phyloP scores from a whole-genome alignment of 2,329 filamentous ascomycete genomes.

The Tolypocladium tropicale region DNA sequence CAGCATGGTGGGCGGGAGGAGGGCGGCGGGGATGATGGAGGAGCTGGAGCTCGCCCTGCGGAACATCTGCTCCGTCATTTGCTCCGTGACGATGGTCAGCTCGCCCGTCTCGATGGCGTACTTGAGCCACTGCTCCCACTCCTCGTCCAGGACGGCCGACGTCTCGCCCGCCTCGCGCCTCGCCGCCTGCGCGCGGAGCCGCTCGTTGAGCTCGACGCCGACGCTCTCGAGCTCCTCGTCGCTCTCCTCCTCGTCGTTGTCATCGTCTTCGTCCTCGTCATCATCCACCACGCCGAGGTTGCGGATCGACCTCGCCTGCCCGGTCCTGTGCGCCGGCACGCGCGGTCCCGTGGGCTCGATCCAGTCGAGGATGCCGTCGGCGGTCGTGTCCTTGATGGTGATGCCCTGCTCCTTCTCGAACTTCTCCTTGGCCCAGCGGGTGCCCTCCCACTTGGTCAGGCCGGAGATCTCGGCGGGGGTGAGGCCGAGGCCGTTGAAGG shows the following conservation, averaged over 20 bases:
- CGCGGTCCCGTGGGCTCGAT: slow-evolving; percentile 12
- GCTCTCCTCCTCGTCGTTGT: slow-evolving; percentile 38
- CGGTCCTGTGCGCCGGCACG: slow-evolving; percentile 6
- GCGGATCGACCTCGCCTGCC: slow-evolving; percentile 5
- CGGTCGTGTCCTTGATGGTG: slow-evolving; percentile 59
- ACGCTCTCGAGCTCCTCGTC: slow-evolving; percentile 44
- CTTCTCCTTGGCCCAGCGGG: slow-evolving; percentile 71
- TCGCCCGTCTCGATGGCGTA: slow-evolving; percentile 56
- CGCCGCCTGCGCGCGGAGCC: slow-evolving; percentile 53
- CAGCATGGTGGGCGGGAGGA: slow-evolving; percentile 42
- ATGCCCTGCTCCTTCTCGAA: slow-evolving; percentile 68
- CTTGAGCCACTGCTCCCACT: slow-evolving; percentile 68
- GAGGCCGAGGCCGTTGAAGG: slow-evolving; percentile 59
- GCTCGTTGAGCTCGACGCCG: slow-evolving; percentile 51
- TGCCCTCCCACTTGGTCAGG: slow-evolving; percentile 75
- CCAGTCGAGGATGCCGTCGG: slow-evolving; percentile 56
- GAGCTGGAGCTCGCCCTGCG: slow-evolving; percentile 13
- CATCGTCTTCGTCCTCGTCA: slow-evolving; percentile 21
- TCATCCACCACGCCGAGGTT: slow-evolving; percentile 11
- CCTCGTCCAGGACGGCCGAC: slow-evolving; percentile 53
- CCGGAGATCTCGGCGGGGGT: slow-evolving; percentile 60
- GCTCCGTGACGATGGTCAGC: slow-evolving; percentile 35
- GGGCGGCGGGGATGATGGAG: slow-evolving; percentile 17
- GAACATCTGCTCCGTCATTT: slow-evolving; percentile 27
- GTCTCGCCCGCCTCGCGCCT: slow-evolving; percentile 50